These are phyloP conservation scores for Daldinia caldariorum DNA, from an alignment of 495 filamentous ascomycete genomes.

Conservation along the genomic window DNA sequence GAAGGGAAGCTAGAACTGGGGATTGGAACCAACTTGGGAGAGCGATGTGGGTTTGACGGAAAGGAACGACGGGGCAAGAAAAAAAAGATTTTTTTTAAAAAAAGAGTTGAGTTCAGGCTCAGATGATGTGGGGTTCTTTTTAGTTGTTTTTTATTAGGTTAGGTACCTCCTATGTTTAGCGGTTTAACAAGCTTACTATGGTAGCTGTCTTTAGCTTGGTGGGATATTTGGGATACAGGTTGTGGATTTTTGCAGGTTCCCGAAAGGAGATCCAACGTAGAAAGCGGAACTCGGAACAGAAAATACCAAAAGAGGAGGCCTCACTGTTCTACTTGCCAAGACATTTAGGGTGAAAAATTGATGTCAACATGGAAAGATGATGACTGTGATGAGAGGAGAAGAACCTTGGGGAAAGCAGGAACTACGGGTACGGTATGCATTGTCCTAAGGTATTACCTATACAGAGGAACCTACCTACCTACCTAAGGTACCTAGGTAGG, in stretches of 20 bases:
- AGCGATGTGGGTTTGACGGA: constrained; percentile 11
- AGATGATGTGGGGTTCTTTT: constrained; percentile 34
- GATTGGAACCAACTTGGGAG: constrained; percentile 11
- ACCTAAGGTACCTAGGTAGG: background rate
- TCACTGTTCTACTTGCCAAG: constrained; percentile 39
- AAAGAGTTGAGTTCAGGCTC: constrained; percentile 4
- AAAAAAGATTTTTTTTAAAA: too few relatives aligned
- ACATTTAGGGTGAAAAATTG: constrained; percentile 33
- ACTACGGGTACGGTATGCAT: too few relatives aligned
- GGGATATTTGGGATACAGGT: constrained; percentile 16
- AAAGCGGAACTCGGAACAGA: constrained; percentile 34
- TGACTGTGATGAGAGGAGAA: constrained; percentile 24
- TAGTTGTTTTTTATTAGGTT: background rate
- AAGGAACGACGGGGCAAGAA: constrained; percentile 9
- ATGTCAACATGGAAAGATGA: constrained; percentile 23
- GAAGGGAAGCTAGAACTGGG: constrained; percentile 2
- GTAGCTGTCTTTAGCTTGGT: background rate
- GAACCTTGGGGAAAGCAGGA: background rate
- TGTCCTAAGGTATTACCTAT: too few relatives aligned
- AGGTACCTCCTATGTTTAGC: too few relatives aligned
- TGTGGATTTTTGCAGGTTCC: too few relatives aligned
- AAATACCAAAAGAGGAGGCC: constrained; percentile 30
- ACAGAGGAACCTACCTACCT: background rate
- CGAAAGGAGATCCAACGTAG: background rate
- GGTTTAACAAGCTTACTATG: too few relatives aligned